Evolutionary conservation across 257 asterid species (phyloP).

Genomic region (Nicotiana tomentosiformis): DNA sequence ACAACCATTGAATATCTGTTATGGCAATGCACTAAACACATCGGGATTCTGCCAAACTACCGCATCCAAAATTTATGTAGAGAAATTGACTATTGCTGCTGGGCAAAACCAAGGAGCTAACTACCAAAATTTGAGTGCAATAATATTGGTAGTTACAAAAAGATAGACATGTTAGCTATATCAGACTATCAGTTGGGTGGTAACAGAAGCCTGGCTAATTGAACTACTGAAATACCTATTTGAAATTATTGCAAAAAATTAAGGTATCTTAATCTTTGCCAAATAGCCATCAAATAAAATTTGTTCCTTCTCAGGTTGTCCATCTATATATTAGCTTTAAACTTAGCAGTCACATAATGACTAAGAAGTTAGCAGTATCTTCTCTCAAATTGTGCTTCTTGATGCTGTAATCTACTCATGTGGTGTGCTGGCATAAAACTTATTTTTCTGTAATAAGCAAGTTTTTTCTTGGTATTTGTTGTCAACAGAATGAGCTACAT

Average conservation of each 20-base stretch:
- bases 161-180: not conserved
- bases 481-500: not conserved
- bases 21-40: not conserved
- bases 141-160: not conserved
- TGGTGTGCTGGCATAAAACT: not conserved
- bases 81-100: not conserved
- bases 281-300: not conserved
- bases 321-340: not conserved
- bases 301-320: not conserved
- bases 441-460: not conserved
- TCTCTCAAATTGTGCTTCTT: not conserved
- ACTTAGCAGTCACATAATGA: not conserved
- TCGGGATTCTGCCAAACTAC: not conserved
- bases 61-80: not conserved
- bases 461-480: not conserved
- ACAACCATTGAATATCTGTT: not conserved
- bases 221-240: not conserved
- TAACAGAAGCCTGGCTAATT: not conserved
- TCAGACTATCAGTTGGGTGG: not conserved
- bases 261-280: not conserved
- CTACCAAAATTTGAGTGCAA: not conserved
- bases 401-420: slow-evolving; percentile 4
- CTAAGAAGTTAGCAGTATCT: not conserved
- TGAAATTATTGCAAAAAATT: not conserved
- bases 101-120: not conserved